phyloP scores from a whole-genome alignment of 345 rosid genomes.

The Orychophragmus violaceus region DNA sequence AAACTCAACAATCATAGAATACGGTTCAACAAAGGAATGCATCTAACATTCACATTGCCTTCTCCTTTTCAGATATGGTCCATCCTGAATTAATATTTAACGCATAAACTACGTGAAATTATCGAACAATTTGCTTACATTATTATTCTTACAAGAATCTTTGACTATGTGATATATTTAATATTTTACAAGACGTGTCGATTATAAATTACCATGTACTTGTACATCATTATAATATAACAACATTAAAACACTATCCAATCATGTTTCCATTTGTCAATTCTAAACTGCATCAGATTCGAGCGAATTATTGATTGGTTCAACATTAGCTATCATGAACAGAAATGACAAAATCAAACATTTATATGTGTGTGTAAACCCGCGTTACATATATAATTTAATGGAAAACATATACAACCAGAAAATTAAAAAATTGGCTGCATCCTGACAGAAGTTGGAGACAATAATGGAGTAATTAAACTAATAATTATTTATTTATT shows the following conservation, averaged over 20 bases:
- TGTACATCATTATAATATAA: conserved; percentile 1
- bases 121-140: conserved; percentile 6
- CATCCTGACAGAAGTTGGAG: conserved; percentile 18
- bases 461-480: conserved; percentile 30
- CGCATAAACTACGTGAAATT: background rate
- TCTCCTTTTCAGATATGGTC: too few species aligned
- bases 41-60: too few species aligned
- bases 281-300: conserved; percentile 28
- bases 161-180: conserved; percentile 16
- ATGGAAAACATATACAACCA: conserved; percentile 19
- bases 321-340: conserved; percentile 26
- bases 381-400: conserved; percentile 17
- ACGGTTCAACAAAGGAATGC: too few species aligned
- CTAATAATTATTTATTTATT: conserved; percentile 20
- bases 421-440: conserved; percentile 6
- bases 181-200: conserved; percentile 15
- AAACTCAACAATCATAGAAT: too few species aligned
- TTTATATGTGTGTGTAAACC: background rate
- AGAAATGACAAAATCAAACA: conserved; percentile 24
- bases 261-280: conserved; percentile 24
- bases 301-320: conserved; percentile 30
- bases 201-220: conserved; percentile 27
- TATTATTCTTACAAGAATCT: conserved; percentile 2
- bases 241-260: conserved; percentile 24
- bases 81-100: too few species aligned